Evolutionary conservation across 2,329 filamentous ascomycete genomes (phyloP).

Genomic region (Sclerotinia sclerotiorum): DNA sequence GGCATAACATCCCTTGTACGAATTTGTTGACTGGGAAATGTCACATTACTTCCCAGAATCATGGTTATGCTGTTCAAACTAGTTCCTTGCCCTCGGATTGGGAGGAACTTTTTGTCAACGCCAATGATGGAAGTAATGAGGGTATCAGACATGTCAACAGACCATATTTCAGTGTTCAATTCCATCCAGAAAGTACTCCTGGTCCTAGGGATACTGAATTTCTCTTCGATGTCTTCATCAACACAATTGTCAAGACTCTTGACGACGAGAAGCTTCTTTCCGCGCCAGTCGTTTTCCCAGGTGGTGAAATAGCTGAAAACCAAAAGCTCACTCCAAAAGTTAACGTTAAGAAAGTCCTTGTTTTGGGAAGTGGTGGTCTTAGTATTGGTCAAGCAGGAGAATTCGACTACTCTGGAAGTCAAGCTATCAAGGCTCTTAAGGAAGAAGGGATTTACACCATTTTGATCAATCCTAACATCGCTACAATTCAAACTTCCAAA

Average conservation of each 20-base stretch:
- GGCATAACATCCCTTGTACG: conserved; percentile 97
- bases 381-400: conserved; percentile 97
- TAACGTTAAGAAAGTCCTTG: conserved; percentile 93
- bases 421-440: conserved; percentile 94
- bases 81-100: conserved; percentile 73
- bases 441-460: conserved; percentile 90
- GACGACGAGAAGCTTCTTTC: conserved; percentile 65
- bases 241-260: conserved; percentile 73
- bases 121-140: conserved; percentile 97
- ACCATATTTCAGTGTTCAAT: conserved; percentile 99
- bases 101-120: conserved; percentile 95
- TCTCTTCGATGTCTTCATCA: conserved; percentile 94
- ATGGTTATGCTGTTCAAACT: conserved; percentile 91
- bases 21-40: conserved; percentile 94
- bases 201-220: conserved; percentile 95
- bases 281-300: conserved; percentile 81
- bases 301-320: conserved; percentile 78
- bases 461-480: conserved; percentile 97
- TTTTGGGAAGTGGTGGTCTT: conserved; percentile 92
- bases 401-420: conserved; percentile 94
- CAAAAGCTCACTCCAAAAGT: conserved; percentile 73
- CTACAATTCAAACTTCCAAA: conserved; percentile 97
- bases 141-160: conserved; percentile 84
- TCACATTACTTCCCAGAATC: conserved; percentile 98
- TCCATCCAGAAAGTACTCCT: conserved; percentile 95